phyloP scores from a whole-genome alignment of 2,329 filamentous ascomycete species.

The Thielaviopsis ethacetica region DNA sequence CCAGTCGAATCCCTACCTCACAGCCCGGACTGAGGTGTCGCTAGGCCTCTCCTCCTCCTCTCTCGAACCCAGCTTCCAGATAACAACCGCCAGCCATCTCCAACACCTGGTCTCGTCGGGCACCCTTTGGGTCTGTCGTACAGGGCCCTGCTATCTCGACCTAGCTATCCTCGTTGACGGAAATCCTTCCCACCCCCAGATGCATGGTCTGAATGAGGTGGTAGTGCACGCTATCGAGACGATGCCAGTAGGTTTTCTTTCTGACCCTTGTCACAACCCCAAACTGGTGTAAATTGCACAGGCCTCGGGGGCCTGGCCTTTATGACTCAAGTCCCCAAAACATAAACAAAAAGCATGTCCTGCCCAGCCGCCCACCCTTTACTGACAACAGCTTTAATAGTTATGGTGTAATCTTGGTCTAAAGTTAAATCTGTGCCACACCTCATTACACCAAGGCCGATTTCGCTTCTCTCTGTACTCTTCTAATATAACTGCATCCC shows the following conservation, averaged over 20 bases:
- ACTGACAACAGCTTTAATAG: slow-evolving; percentile 10
- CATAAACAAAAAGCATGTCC: not conserved
- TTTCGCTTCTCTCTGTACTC: slow-evolving; percentile 10
- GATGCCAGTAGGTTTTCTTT: slow-evolving; percentile 6
- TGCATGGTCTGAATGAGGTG: slow-evolving; percentile 3
- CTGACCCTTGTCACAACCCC: not conserved
- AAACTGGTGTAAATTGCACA: slow-evolving; percentile 3
- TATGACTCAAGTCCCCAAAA: slow-evolving; percentile 3
- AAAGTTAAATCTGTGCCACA: slow-evolving; percentile 6
- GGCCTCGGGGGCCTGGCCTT: not conserved
- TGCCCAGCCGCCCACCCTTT: not conserved
- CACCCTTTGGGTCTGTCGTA: slow-evolving; percentile 10
- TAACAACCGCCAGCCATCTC: slow-evolving; percentile 4
- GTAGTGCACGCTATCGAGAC: slow-evolving; percentile 4
- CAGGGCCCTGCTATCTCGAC: slow-evolving; percentile 9
- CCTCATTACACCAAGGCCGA: not conserved
- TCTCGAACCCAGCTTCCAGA: not conserved
- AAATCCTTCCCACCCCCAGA: slow-evolving; percentile 3
- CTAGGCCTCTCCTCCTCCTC: not conserved
- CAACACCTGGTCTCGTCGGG: slow-evolving; percentile 2
- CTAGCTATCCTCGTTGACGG: slow-evolving; percentile 7
- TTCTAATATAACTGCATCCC: slow-evolving; percentile 10
- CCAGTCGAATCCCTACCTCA: not conserved
- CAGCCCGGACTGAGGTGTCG: not conserved
- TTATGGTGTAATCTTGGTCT: slow-evolving; percentile 10